A percentile compares a stretch with the other conserved stretches of the same genome.
These are phyloP conservation scores for Panicum hallii DNA, from an alignment of 202 grass and related monocot species.

Conservation along the genomic window DNA sequence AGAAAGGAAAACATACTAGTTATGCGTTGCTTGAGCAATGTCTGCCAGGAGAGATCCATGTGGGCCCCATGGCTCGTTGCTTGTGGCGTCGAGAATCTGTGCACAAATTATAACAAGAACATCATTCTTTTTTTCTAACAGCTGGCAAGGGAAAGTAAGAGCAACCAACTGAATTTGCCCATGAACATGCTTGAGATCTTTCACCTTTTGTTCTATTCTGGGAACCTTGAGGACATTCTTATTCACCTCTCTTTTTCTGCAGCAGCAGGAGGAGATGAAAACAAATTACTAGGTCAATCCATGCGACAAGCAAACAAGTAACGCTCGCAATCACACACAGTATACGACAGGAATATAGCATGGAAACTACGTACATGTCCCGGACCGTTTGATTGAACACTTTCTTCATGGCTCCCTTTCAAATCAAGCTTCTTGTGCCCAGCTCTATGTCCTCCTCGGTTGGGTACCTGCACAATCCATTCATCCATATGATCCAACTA, in stretches of 20 bases:
- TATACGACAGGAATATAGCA: conserved; percentile 3
- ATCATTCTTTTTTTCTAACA: conserved; percentile 1
- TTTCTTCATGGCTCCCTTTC: conserved; percentile 75
- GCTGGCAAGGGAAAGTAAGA: not conserved
- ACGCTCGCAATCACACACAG: not conserved
- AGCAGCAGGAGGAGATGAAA: conserved; percentile 23
- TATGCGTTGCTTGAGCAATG: conserved; percentile 80
- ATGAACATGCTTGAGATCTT: conserved; percentile 7
- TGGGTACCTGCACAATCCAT: conserved; percentile 36
- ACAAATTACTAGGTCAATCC: conserved; percentile 5
- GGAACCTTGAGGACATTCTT: conserved; percentile 99
- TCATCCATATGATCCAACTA: conserved; percentile 37
- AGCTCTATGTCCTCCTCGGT: conserved; percentile 38
- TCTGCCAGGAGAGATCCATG: conserved; percentile 95
- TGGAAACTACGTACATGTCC: conserved; percentile 65
- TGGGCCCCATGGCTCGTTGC: conserved; percentile 97
- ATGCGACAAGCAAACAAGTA: not conserved
- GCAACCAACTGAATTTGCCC: not conserved
- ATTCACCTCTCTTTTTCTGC: conserved; percentile 95
- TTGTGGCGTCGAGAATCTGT: conserved; percentile 97
- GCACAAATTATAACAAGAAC: conserved; percentile 10
- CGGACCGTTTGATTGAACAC: conserved; percentile 96
- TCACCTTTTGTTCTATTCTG: conserved; percentile 86
- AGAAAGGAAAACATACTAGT: conserved; percentile 55
- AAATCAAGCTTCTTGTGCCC: conserved; percentile 40